Evolutionary conservation across 2,329 filamentous ascomycete genomes (phyloP).

Genomic region (Alternaria infectoria): DNA sequence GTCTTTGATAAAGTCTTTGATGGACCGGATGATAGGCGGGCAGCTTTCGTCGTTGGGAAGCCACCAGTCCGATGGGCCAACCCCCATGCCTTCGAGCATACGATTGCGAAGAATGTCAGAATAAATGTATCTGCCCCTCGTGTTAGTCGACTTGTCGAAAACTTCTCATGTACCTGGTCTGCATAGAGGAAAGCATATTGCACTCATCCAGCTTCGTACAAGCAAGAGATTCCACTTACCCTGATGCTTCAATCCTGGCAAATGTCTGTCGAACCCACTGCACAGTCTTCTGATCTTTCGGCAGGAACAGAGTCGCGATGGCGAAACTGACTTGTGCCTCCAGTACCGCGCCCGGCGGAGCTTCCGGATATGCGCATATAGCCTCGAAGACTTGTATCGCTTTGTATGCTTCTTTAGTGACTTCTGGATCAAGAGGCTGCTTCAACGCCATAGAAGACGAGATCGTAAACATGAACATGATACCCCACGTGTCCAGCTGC

Average conservation of each 20-base stretch:
- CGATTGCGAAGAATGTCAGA: conserved; percentile 74
- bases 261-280: conserved; percentile 83
- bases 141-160: conserved; percentile 12
- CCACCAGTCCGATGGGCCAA: conserved; percentile 84
- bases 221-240: conserved; percentile 62
- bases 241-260: conserved; percentile 76
- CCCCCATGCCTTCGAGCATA: conserved; percentile 77
- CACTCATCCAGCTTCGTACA: not conserved
- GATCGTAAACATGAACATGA: conserved; percentile 80
- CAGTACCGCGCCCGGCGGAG: conserved; percentile 73
- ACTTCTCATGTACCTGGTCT: not conserved
- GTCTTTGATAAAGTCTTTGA: conserved; percentile 82
- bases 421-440: conserved; percentile 58
- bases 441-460: conserved; percentile 68
- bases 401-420: conserved; percentile 68
- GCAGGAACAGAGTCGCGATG: conserved; percentile 80
- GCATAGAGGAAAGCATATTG: not conserved
- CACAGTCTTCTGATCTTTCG: conserved; percentile 72
- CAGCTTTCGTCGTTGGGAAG: conserved; percentile 81
- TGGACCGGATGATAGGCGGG: conserved; percentile 73
- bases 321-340: conserved; percentile 77
- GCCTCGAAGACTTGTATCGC: conserved; percentile 82
- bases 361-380: conserved; percentile 73
- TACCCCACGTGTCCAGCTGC: conserved; percentile 77
- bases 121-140: conserved; percentile 74